phyloP scores from a whole-genome alignment of 257 asterid genomes.

The Osmanthus fragrans region DNA sequence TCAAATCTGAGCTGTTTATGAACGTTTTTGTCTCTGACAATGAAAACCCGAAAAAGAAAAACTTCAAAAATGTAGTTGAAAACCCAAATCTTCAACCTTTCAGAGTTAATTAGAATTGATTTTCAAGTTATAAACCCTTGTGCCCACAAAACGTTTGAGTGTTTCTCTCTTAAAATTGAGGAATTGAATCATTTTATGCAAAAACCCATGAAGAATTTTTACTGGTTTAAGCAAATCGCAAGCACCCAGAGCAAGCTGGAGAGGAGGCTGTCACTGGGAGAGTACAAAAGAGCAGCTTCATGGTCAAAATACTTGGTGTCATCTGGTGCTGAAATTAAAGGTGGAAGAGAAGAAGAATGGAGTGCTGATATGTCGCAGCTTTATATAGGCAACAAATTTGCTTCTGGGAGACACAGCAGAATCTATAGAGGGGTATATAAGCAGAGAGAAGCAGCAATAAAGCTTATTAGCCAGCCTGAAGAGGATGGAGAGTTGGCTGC shows the following conservation, averaged over 20 bases:
- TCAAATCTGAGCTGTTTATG: background rate
- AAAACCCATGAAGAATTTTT: slow-evolving; percentile 65
- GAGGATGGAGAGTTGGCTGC: slow-evolving; percentile 93
- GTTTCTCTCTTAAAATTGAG: slow-evolving; percentile 1
- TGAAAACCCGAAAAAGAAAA: background rate
- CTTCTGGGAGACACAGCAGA: slow-evolving; percentile 91
- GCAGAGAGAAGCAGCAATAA: slow-evolving; percentile 88
- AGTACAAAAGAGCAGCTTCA: slow-evolving; percentile 83
- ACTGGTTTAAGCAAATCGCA: slow-evolving; percentile 76
- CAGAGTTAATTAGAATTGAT: slow-evolving; percentile 8
- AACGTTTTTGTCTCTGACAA: background rate
- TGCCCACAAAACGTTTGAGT: slow-evolving; percentile 20
- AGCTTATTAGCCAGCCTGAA: slow-evolving; percentile 92
- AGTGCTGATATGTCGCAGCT: slow-evolving; percentile 97
- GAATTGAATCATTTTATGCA: background rate
- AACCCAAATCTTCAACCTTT: background rate
- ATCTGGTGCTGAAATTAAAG: slow-evolving; percentile 78
- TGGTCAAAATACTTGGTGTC: slow-evolving; percentile 95
- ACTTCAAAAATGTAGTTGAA: background rate
- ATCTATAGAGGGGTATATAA: slow-evolving; percentile 88
- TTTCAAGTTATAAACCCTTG: slow-evolving; percentile 1
- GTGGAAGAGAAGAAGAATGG: slow-evolving; percentile 80
- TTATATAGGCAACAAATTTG: slow-evolving; percentile 88
- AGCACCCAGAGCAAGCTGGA: slow-evolving; percentile 77
- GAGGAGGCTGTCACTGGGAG: slow-evolving; percentile 88